These are phyloP conservation scores for Ganoderma multipileum DNA, from an alignment of 1,284 basidiomycete genomes.

Conservation along the genomic window DNA sequence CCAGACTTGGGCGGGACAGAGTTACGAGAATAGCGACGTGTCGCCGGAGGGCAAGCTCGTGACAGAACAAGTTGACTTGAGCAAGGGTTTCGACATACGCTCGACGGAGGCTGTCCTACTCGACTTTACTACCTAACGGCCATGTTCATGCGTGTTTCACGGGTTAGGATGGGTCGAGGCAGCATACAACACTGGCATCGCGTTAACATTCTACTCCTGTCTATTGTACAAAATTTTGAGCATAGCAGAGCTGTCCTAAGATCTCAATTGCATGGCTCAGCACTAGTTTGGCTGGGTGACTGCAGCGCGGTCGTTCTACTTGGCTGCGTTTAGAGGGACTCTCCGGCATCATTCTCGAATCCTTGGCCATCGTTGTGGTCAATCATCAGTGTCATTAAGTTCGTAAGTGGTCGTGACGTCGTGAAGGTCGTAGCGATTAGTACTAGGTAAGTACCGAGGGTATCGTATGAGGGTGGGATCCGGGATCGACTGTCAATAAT, in stretches of 20 bases:
- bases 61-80: slow-evolving; percentile 45
- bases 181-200: too few species aligned
- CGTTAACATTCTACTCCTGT: too few species aligned
- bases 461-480: background rate
- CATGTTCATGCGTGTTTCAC: background rate
- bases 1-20: slow-evolving; percentile 69
- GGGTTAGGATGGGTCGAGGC: too few species aligned
- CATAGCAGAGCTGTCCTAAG: background rate
- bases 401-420: background rate
- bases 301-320: too few species aligned
- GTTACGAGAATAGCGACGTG: slow-evolving; percentile 62
- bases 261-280: background rate
- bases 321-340: too few species aligned
- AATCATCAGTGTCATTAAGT: background rate
- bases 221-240: background rate
- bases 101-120: slow-evolving; percentile 62
- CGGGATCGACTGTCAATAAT: background rate
- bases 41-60: slow-evolving; percentile 48
- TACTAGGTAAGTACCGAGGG: background rate
- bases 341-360: background rate
- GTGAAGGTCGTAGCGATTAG: background rate
- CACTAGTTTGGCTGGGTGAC: too few species aligned
- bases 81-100: slow-evolving; percentile 55
- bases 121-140: slow-evolving; percentile 33
- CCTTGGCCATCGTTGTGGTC: background rate